These are phyloP conservation scores for Salix udensis DNA, from an alignment of 345 rosid species.

Conservation along the genomic window DNA sequence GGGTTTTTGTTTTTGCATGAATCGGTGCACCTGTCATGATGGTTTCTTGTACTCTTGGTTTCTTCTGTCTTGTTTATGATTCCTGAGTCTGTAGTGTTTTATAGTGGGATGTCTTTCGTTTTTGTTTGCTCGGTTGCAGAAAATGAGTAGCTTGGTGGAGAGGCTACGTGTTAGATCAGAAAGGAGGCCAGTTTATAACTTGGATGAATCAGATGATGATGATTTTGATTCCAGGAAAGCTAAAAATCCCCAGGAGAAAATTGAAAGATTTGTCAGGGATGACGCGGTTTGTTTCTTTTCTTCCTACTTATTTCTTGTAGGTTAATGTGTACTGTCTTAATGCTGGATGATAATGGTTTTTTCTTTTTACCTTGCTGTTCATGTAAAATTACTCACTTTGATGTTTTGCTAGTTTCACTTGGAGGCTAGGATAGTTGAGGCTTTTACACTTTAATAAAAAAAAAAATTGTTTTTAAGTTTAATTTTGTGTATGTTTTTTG, in stretches of 20 bases:
- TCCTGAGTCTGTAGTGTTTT: background rate
- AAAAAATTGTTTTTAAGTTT: background rate
- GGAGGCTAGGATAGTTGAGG: background rate
- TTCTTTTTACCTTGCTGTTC: background rate
- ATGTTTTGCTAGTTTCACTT: background rate
- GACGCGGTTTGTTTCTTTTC: conserved; percentile 60
- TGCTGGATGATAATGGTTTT: background rate
- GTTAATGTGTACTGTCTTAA: background rate
- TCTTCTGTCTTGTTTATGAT: background rate
- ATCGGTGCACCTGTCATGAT: background rate
- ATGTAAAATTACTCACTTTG: background rate
- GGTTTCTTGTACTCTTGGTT: background rate
- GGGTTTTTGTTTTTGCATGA: background rate
- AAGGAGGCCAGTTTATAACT: conserved; percentile 73
- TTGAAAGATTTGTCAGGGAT: conserved; percentile 69
- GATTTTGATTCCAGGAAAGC: conserved; percentile 55
- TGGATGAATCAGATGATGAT: conserved; percentile 95
- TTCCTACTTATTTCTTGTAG: background rate
- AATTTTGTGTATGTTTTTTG: background rate
- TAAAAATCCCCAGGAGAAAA: conserved; percentile 45
- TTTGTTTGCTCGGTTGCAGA: conserved; percentile 36
- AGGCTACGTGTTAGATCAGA: conserved; percentile 87
- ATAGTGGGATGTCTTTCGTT: too few species aligned
- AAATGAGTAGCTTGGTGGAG: conserved; percentile 97
- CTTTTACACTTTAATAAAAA: background rate